phyloP scores from a whole-genome alignment of 2,329 filamentous ascomycete genomes.

The Paecilomyces formosus region DNA sequence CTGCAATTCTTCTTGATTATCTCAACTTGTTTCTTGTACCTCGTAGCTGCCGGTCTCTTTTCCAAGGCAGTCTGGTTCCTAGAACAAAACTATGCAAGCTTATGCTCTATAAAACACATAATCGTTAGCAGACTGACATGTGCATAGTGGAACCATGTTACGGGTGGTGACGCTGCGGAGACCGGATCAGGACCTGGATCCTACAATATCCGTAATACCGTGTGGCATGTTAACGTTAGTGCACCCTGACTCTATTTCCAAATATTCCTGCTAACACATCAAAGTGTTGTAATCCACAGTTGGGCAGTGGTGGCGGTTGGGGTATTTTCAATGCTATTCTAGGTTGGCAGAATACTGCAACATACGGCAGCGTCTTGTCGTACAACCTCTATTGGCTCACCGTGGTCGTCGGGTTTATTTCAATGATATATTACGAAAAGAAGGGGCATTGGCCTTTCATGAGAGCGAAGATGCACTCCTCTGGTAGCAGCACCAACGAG shows the following conservation, averaged over 20 bases:
- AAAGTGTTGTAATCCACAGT: conserved; percentile 67
- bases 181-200: conserved; percentile 62
- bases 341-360: conserved; percentile 83
- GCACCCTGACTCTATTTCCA: neutral
- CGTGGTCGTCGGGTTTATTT: conserved; percentile 57
- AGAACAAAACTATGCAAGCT: conserved; percentile 51
- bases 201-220: conserved; percentile 68
- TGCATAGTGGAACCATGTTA: conserved; percentile 53
- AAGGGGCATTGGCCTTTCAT: conserved; percentile 10
- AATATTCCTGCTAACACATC: neutral
- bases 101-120: too few relatives aligned
- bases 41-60: conserved; percentile 76
- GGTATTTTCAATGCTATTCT: conserved; percentile 80
- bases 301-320: conserved; percentile 72
- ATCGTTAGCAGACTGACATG: neutral
- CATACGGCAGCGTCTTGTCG: conserved; percentile 76
- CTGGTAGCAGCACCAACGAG: neutral
- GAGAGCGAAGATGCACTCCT: neutral
- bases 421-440: conserved; percentile 36
- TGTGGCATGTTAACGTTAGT: conserved; percentile 75
- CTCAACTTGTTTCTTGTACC: conserved; percentile 76
- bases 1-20: conserved; percentile 72
- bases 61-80: conserved; percentile 68
- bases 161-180: conserved; percentile 51
- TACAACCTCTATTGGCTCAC: conserved; percentile 85